phyloP scores from a whole-genome alignment of 2,329 filamentous ascomycete genomes.

The Colletotrichum siamense region DNA sequence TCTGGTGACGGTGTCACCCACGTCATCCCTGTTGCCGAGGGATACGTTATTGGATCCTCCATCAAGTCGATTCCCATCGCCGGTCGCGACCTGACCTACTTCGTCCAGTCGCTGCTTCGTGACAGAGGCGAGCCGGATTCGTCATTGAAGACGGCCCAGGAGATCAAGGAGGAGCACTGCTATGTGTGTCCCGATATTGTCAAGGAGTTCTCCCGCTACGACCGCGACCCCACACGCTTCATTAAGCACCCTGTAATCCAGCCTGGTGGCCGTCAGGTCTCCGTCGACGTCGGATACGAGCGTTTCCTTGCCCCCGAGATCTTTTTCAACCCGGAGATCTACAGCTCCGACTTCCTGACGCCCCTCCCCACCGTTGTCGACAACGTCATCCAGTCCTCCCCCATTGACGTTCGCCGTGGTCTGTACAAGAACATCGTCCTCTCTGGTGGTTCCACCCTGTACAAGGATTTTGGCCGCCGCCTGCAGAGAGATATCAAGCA shows the following conservation, averaged over 20 bases:
- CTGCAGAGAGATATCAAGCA: conserved; percentile 98
- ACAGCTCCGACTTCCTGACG: conserved; percentile 97
- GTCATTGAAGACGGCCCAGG: conserved; percentile 94
- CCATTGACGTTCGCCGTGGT: conserved; percentile 95
- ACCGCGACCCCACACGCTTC: conserved; percentile 90
- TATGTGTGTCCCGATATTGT: conserved; percentile 99
- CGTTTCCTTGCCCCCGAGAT: conserved; percentile 98
- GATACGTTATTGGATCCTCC: conserved; percentile 97
- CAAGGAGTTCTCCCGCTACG: conserved; percentile 95
- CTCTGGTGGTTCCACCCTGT: conserved; percentile 94
- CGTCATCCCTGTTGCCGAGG: conserved; percentile 97
- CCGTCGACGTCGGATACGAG: conserved; percentile 95
- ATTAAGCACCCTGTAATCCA: conserved; percentile 87
- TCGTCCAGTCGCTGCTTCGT: conserved; percentile 93
- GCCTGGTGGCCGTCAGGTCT: conserved; percentile 82
- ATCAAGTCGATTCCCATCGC: conserved; percentile 99
- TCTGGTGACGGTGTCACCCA: conserved; percentile 99
- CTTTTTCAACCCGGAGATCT: conserved; percentile 99
- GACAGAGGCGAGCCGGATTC: conserved; percentile 97
- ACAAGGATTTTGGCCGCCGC: conserved; percentile 97
- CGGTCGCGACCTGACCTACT: conserved; percentile 97
- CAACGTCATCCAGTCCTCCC: conserved; percentile 94
- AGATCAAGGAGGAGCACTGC: conserved; percentile 98
- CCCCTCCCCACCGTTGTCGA: conserved; percentile 94
- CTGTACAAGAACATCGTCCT: conserved; percentile 99